A percentile compares a stretch with the other conserved stretches of the same genome.
These are phyloP conservation scores for Geotrichum candidum DNA, from an alignment of 1,139 yeast genomes.

Conservation along the genomic window DNA sequence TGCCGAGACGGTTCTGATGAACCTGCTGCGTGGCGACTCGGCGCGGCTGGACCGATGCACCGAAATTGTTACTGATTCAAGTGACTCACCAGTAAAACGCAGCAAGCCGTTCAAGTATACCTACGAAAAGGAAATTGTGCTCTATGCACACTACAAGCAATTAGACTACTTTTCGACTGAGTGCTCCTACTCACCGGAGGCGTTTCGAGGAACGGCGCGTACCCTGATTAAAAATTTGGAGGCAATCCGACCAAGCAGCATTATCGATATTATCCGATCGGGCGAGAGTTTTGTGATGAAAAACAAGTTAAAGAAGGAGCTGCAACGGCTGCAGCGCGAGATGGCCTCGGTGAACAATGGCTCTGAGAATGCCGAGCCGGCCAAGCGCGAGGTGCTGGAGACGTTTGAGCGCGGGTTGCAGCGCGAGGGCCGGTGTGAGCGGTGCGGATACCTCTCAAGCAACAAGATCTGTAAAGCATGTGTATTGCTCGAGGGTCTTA, in stretches of 20 bases:
- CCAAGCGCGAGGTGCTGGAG: not conserved
- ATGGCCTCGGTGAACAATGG: conserved; percentile 16
- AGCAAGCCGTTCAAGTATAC: conserved; percentile 94
- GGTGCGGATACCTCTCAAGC: conserved; percentile 88
- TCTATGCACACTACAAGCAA: conserved; percentile 94
- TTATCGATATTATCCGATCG: conserved; percentile 87
- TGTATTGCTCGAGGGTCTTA: conserved; percentile 76
- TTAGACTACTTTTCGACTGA: conserved; percentile 95
- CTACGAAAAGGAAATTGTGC: conserved; percentile 93
- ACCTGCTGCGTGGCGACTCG: conserved; percentile 88
- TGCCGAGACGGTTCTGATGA: conserved; percentile 98
- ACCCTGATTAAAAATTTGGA: conserved; percentile 85
- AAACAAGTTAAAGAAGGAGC: conserved; percentile 21
- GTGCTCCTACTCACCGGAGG: conserved; percentile 97
- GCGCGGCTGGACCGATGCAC: conserved; percentile 91
- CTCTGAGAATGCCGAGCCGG: not conserved
- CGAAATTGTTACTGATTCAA: conserved; percentile 72
- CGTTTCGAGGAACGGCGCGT: conserved; percentile 95
- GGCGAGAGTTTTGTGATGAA: conserved; percentile 70
- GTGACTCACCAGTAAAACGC: conserved; percentile 54
- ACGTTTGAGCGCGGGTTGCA: conserved; percentile 17
- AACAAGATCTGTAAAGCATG: conserved; percentile 92
- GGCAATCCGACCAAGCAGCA: conserved; percentile 85
- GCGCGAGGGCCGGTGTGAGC: conserved; percentile 49
- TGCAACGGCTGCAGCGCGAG: conserved; percentile 24